Evolutionary conservation across 768 basidiomycete genomes (phyloP), one percentile per base, ranked within the genome.

Genomic region (Chalciporus piperatus): DNA sequence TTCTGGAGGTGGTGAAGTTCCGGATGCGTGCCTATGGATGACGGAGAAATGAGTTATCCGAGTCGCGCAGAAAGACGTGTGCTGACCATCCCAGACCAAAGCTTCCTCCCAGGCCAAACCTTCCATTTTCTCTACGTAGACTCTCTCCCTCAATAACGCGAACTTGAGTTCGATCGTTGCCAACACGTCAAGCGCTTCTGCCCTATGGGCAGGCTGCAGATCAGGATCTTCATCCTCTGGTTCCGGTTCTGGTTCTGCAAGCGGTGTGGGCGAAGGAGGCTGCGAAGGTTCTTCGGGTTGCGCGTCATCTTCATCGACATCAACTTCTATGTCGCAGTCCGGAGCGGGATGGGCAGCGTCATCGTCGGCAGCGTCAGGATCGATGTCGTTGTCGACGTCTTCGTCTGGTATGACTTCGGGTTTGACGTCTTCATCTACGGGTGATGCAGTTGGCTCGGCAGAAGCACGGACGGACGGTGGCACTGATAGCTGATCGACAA

Each of bases 121-220:
- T 37, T 93, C 89, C 92, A 98, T 93, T 67, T 94, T 89, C 72
- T 98, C 96, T 17, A 98, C 77, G 67, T 95, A 98, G 14, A 98
- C 76, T 45, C 83, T 76, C 66, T 98, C 94, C 42, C 96, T 73
- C 50, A 98, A 69, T 28, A 88, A 71, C 0, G 95, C 94, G 68
- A 94, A 97, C 62, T 90, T 92, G 70, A 98, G 82, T 64, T 99
- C 96, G 59, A 99, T 95, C 41, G 76, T 79, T 3, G 95, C 87
- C 7, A 98, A 74, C 0, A 87, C 86, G 52, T 94, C 92, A 51
- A 98, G 78, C 0, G 93, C 93, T 61, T 96, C 93, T 4, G 85
- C 85, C 19, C 91, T 79, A 65, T 91, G 88, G 1, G 86, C 87
- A 41, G 87, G 87, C 53, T 90, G 88, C 48, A 90, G 70, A 54